phyloP scores from a whole-genome alignment of 164 flowering plant genomes.

The Paratinospora sagittata region DNA sequence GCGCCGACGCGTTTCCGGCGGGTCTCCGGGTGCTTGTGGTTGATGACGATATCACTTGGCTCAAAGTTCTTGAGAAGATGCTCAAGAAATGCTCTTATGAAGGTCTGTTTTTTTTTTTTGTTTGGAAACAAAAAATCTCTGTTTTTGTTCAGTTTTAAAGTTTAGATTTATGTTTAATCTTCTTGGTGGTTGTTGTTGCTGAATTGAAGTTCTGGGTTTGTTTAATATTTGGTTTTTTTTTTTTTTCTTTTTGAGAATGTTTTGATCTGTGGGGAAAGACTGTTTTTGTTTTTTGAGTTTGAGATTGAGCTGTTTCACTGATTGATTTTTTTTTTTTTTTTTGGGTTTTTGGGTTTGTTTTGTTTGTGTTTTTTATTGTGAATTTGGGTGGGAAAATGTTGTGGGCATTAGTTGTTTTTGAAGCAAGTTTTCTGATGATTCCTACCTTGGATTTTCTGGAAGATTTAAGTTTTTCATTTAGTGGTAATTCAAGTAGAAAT shows the following conservation, averaged over 20 bases:
- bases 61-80: constrained; percentile 80
- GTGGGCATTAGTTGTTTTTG: neutral
- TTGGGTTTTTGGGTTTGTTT: neutral
- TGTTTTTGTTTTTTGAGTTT: too few relatives aligned
- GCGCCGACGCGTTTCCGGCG: constrained; percentile 50
- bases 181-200: too few relatives aligned
- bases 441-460: neutral
- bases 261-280: too few relatives aligned
- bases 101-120: constrained; percentile 17
- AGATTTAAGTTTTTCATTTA: neutral
- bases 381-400: neutral
- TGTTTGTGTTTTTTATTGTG: neutral
- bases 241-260: neutral
- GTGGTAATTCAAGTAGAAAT: neutral
- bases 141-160: neutral
- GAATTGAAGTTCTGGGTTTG: too few relatives aligned
- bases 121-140: too few relatives aligned
- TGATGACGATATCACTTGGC: constrained; percentile 78
- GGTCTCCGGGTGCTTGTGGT: constrained; percentile 78
- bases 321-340: too few relatives aligned
- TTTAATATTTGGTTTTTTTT: neutral
- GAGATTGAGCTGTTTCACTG: too few relatives aligned
- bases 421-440: neutral
- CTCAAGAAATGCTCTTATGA: constrained; percentile 76
- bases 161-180: too few relatives aligned